Evolutionary conservation across 2,329 filamentous ascomycete species (phyloP).

Genomic region (Taxawa tesnikishii): DNA sequence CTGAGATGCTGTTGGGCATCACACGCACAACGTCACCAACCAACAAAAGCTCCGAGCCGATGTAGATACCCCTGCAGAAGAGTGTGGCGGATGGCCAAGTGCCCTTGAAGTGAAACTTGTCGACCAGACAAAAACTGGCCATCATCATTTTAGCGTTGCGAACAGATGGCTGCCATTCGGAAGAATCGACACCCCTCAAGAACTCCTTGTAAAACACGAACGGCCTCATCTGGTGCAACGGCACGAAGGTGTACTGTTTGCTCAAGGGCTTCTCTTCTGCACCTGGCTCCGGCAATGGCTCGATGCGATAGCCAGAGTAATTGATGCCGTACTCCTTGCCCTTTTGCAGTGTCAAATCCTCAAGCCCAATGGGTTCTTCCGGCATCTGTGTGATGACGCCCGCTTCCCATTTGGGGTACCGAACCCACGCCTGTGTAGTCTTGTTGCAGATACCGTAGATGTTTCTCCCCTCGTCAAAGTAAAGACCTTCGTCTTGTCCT

Average conservation of each 20-base stretch:
- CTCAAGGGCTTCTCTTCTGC: slow-evolving; percentile 36
- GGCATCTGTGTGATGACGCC: slow-evolving; percentile 43
- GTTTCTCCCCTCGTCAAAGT: slow-evolving; percentile 14
- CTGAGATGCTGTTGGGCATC: slow-evolving; percentile 12
- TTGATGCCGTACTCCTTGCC: slow-evolving; percentile 30
- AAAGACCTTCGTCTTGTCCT: slow-evolving; percentile 15
- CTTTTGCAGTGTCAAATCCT: slow-evolving; percentile 33
- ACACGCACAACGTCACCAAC: slow-evolving; percentile 44
- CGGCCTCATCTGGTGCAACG: slow-evolving; percentile 41
- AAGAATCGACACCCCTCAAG: slow-evolving; percentile 23
- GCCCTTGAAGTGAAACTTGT: slow-evolving; percentile 40
- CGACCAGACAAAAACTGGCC: slow-evolving; percentile 40
- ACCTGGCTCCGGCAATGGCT: slow-evolving; percentile 40
- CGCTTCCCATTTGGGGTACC: slow-evolving; percentile 40
- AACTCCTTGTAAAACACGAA: slow-evolving; percentile 42
- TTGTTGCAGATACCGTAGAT: slow-evolving; percentile 19
- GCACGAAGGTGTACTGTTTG: slow-evolving; percentile 43
- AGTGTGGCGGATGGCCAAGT: slow-evolving; percentile 42
- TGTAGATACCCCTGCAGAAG: slow-evolving; percentile 40
- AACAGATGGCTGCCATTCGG: slow-evolving; percentile 41
- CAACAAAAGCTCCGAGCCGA: slow-evolving; percentile 44
- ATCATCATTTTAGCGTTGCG: slow-evolving; percentile 39
- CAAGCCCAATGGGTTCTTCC: slow-evolving; percentile 25
- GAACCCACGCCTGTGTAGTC: slow-evolving; percentile 14
- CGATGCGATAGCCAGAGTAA: slow-evolving; percentile 43